These are phyloP conservation scores for Aureobasidium sp. DNA, from an alignment of 2,329 filamentous ascomycete species.

Conservation along the genomic window DNA sequence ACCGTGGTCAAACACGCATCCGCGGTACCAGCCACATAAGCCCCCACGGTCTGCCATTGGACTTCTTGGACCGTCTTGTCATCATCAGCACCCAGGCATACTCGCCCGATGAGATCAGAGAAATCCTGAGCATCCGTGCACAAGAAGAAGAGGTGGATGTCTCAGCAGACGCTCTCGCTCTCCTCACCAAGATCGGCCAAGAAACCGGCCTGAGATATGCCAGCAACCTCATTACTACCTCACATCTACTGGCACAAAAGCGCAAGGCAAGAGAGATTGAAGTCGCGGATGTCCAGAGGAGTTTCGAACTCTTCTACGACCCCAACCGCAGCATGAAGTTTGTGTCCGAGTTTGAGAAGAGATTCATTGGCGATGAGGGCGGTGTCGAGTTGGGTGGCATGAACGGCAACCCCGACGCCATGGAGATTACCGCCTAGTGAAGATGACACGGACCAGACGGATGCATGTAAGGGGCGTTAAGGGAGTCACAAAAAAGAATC, in stretches of 20 bases:
- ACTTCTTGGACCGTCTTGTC: constrained; percentile 91
- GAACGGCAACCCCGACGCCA: constrained; percentile 53
- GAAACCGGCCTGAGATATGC: constrained; percentile 90
- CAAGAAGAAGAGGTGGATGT: constrained; percentile 95
- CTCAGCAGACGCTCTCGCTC: constrained; percentile 78
- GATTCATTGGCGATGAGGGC: constrained; percentile 83
- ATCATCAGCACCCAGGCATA: constrained; percentile 94
- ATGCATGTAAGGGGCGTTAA: constrained; percentile 4
- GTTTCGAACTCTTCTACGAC: constrained; percentile 92
- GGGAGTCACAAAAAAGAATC: constrained; percentile 16
- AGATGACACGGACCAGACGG: neutral
- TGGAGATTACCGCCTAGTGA: constrained; percentile 54
- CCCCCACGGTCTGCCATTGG: constrained; percentile 87
- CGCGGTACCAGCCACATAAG: constrained; percentile 83
- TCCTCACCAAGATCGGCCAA: constrained; percentile 91
- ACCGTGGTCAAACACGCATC: constrained; percentile 84
- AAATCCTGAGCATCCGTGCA: constrained; percentile 87
- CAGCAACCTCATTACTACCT: constrained; percentile 96
- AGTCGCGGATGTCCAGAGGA: constrained; percentile 84
- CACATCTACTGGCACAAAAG: constrained; percentile 80
- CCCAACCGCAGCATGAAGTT: constrained; percentile 82
- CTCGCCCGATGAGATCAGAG: constrained; percentile 72
- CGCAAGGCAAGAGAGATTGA: constrained; percentile 75
- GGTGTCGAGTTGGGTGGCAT: constrained; percentile 58
- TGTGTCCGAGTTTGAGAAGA: constrained; percentile 81